A percentile compares a stretch with the other conserved stretches of the same genome.
These are phyloP conservation scores for Hura crepitans DNA, from an alignment of 441 rosid genomes.

Conservation along the genomic window DNA sequence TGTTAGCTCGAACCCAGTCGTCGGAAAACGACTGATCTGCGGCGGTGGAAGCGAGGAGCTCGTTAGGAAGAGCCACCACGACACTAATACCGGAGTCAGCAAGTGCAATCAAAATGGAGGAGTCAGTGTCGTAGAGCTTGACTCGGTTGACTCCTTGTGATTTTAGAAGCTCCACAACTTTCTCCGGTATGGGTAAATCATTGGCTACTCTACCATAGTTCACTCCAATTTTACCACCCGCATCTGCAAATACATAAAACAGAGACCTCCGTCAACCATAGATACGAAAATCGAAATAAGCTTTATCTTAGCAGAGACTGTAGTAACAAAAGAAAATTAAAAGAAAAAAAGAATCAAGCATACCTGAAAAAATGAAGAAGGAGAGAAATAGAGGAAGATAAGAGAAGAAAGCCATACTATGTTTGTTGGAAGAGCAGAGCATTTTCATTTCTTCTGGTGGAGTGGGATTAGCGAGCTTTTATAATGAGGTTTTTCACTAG, in stretches of 20 bases:
- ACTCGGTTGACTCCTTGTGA: slow-evolving; percentile 62
- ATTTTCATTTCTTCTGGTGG: neutral
- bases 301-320: neutral
- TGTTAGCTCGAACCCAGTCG: slow-evolving; percentile 61
- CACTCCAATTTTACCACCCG: slow-evolving; percentile 52
- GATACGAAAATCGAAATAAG: neutral
- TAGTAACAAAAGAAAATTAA: too few species aligned
- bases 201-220: slow-evolving; percentile 80
- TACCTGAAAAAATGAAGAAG: slow-evolving; percentile 33
- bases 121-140: slow-evolving; percentile 70
- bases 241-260: slow-evolving; percentile 30
- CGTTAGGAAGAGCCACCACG: slow-evolving; percentile 75
- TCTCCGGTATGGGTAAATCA: slow-evolving; percentile 56
- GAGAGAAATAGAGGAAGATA: slow-evolving; percentile 29
- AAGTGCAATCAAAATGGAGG: slow-evolving; percentile 54
- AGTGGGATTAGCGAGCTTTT: neutral
- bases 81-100: slow-evolving; percentile 57
- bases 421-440: slow-evolving; percentile 17
- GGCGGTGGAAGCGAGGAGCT: slow-evolving; percentile 62
- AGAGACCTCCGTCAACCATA: neutral
- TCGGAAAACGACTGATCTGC: slow-evolving; percentile 57
- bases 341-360: neutral
- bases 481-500: neutral
- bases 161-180: slow-evolving; percentile 63
- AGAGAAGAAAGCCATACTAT: slow-evolving; percentile 23